phyloP scores from a whole-genome alignment of 176 grass and related monocot genomes.

The Cenchrus americanus region DNA sequence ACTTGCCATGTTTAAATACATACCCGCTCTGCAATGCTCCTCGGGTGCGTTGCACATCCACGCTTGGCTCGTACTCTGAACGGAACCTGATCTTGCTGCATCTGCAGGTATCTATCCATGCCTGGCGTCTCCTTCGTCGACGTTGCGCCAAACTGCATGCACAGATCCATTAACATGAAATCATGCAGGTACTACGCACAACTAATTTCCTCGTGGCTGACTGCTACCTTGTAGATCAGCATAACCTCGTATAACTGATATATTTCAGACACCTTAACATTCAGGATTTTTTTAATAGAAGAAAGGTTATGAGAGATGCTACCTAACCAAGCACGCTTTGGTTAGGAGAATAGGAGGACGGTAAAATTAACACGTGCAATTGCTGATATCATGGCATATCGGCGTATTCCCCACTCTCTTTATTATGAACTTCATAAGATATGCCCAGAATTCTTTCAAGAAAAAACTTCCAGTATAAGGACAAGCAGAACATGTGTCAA shows the following conservation, averaged over 20 bases:
- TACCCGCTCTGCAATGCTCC: constrained; percentile 89
- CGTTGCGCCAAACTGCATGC: constrained; percentile 49
- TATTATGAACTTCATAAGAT: not conserved
- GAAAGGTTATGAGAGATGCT: not conserved
- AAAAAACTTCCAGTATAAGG: not conserved
- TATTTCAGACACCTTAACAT: not conserved
- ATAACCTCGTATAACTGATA: not conserved
- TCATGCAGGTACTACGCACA: not conserved
- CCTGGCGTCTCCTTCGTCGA: constrained; percentile 48
- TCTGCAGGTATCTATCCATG: constrained; percentile 52
- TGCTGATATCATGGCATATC: not conserved
- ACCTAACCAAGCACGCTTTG: not conserved
- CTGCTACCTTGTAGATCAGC: not conserved
- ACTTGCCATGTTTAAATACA: not conserved
- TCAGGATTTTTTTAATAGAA: not conserved
- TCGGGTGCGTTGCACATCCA: constrained; percentile 79
- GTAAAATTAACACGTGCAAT: not conserved
- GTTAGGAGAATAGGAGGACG: not conserved
- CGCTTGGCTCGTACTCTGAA: constrained; percentile 81
- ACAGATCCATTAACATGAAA: constrained; percentile 23
- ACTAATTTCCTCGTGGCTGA: not conserved
- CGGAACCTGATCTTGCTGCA: constrained; percentile 69
- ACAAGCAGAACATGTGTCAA: not conserved
- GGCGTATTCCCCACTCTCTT: not conserved
- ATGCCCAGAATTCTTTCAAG: not conserved